Conservation (phyloP, 2,329 filamentous ascomycete species). For the Hymenoscyphus albidus region DNA sequence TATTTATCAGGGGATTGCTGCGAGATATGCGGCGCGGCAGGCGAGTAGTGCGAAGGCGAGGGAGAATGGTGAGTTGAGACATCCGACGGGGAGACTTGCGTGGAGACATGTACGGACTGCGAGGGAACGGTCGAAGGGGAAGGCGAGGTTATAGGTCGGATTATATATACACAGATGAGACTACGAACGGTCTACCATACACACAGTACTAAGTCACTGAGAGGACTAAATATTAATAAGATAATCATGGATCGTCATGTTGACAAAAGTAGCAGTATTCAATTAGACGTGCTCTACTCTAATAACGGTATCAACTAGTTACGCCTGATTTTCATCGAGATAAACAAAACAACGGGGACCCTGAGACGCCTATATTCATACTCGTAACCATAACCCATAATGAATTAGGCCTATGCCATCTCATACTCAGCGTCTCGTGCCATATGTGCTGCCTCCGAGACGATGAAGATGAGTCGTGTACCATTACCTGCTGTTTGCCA, state of each 20-base stretch:
- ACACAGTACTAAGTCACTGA: no score
- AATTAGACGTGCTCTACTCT: constrained; percentile 12
- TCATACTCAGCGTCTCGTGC: constrained; percentile 30
- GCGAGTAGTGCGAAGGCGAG: constrained; percentile 82
- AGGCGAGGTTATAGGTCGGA: constrained; percentile 41
- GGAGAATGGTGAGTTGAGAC: constrained; percentile 65
- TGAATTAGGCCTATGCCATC: constrained; percentile 20
- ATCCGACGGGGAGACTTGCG: constrained; percentile 70
- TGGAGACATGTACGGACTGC: constrained; percentile 66
- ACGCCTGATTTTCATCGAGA: background rate
- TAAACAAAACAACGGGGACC: background rate
- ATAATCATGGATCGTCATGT: no score
- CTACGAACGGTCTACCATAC: no score
- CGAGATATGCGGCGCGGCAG: constrained; percentile 77
- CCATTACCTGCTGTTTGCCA: constrained; percentile 75
- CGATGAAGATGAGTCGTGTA: constrained; percentile 68
- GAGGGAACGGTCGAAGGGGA: constrained; percentile 36
- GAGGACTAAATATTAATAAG: no score
- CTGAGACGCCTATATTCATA: constrained; percentile 10
- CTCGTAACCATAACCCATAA: constrained; percentile 2
- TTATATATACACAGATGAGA: background rate
- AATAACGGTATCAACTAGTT: constrained; percentile 13
- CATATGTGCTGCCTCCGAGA: constrained; percentile 46
- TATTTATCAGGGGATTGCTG: constrained; percentile 85
- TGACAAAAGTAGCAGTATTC: constrained; percentile 10